Evolutionary conservation across 352 stramenopile species (phyloP), one percentile per base, ranked within the genome.

Genomic region (Phytopythium boreale): DNA sequence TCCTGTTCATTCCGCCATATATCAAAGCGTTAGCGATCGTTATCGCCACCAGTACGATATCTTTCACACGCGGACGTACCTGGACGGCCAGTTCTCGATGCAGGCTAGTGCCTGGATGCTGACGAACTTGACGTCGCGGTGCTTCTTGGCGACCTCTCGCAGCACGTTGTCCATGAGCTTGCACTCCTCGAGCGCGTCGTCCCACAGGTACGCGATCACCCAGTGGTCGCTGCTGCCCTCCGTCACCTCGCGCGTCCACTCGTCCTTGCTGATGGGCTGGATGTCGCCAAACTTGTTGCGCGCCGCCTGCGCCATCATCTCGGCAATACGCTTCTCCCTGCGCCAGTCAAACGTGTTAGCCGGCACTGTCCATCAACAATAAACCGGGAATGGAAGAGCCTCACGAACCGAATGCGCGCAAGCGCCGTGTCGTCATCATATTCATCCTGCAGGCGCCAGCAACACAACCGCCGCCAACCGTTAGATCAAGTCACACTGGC

Each of bases 121-220:
- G 61, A 98, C 88, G 61, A 98, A 97, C 74, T 98, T 98, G 63
- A 98, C 79, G 62, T 96, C 88, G 60, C 82, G 83, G 69, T 97
- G 90, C 60, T 87, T 89, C 65, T 82, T 83, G 24, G 89, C 90
- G 22, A 98, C 79, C 20, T 75, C 77, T 10, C 86, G 80, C 19
- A 98, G 79, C 29, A 93, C 75, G 62, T 95, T 79, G 62, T 97
- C 90, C 86, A 98, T 95, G 49, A 98, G 75, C 39, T 93, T 91
- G 79, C 90, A 97, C 63, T 97, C 93, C 59, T 96, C 77, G 8
- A 97, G 76, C 49, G 76, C 82, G 44, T 89, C 76, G 61, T 97
- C 86, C 80, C 93, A 98, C 24, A 98, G 70, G 67, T 96, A 96
- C 31, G 85, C 91, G 61, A 97, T 80, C 24, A 98, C 92, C 87